Conservation (phyloP, 108 stramenopile species). For the Asterionellopsis glacialis region DNA sequence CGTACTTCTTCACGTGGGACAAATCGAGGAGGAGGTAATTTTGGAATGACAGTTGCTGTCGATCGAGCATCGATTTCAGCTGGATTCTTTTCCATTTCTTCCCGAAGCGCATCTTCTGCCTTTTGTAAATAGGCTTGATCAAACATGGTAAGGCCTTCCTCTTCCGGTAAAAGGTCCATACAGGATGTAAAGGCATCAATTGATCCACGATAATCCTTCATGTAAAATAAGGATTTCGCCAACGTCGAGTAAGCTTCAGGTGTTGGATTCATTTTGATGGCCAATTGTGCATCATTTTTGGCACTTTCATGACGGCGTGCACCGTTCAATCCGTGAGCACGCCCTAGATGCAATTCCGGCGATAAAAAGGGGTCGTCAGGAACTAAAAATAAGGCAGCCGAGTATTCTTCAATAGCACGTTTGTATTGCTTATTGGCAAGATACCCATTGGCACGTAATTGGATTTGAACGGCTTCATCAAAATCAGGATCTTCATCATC, state of each 20-base stretch:
- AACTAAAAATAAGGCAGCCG: slow-evolving; percentile 81
- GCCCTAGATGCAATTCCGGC: slow-evolving; percentile 75
- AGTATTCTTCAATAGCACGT: slow-evolving; percentile 78
- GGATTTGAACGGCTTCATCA: slow-evolving; percentile 86
- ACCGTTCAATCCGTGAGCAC: slow-evolving; percentile 84
- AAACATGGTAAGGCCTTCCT: slow-evolving; percentile 70
- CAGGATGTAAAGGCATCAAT: slow-evolving; percentile 70
- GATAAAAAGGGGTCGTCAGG: slow-evolving; percentile 75
- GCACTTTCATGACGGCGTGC: slow-evolving; percentile 75
- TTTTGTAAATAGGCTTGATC: slow-evolving; percentile 83
- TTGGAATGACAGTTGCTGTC: slow-evolving; percentile 56
- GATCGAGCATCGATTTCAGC: slow-evolving; percentile 1
- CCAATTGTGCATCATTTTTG: slow-evolving; percentile 71
- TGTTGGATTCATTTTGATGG: slow-evolving; percentile 62
- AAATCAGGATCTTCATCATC: slow-evolving; percentile 76
- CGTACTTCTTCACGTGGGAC: slow-evolving; percentile 76
- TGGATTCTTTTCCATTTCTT: slow-evolving; percentile 25
- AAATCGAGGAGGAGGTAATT: slow-evolving; percentile 79
- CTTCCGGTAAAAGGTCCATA: slow-evolving; percentile 47
- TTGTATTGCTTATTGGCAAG: slow-evolving; percentile 73
- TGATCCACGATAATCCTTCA: slow-evolving; percentile 69
- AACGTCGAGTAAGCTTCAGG: slow-evolving; percentile 83
- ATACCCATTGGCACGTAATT: slow-evolving; percentile 64
- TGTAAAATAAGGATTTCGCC: slow-evolving; percentile 79
- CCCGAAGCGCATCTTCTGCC: slow-evolving; percentile 56